Conservation (phyloP, 495 filamentous ascomycete species). For the Talaromyces borbonicus region DNA sequence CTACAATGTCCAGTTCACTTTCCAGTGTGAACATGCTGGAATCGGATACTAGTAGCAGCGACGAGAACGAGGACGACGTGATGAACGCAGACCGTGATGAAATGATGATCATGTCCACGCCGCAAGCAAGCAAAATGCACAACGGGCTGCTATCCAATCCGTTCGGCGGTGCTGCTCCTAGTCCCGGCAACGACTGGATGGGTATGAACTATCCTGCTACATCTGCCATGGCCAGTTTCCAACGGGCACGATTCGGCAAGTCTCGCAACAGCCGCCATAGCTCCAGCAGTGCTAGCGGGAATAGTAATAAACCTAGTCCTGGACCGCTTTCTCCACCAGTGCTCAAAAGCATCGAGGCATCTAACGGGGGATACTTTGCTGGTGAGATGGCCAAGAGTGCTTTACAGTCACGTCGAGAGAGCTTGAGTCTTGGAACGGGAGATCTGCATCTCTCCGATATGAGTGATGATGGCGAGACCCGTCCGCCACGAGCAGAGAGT, state of each 20-base stretch:
- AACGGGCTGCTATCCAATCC: slow-evolving; percentile 29
- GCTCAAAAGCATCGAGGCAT: slow-evolving; percentile 49
- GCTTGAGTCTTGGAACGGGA: slow-evolving; percentile 75
- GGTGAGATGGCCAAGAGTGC: slow-evolving; percentile 30
- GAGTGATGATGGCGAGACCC: slow-evolving; percentile 64
- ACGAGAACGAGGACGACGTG: slow-evolving; percentile 63
- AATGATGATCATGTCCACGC: slow-evolving; percentile 53
- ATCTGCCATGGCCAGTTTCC: slow-evolving; percentile 66
- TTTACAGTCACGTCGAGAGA: slow-evolving; percentile 60
- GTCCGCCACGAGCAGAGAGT: slow-evolving; percentile 35
- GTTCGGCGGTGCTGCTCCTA: slow-evolving; percentile 34
- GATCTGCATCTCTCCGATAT: slow-evolving; percentile 79
- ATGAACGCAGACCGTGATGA: slow-evolving; percentile 80
- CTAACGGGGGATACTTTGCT: slow-evolving; percentile 35
- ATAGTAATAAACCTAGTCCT: slow-evolving; percentile 60
- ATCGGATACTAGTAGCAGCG: slow-evolving; percentile 66
- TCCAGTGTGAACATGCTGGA: slow-evolving; percentile 74
- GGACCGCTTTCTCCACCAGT: slow-evolving; percentile 53
- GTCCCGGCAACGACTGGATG: slow-evolving; percentile 48
- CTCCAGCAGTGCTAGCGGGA: slow-evolving; percentile 60
- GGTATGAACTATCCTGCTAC: slow-evolving; percentile 55
- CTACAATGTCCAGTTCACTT: slow-evolving; percentile 70
- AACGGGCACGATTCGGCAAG: slow-evolving; percentile 49
- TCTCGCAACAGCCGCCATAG: slow-evolving; percentile 50
- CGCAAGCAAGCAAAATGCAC: slow-evolving; percentile 30